Conservation (phyloP, 345 rosid genomes). For the Hibiscus mutabilis region DNA sequence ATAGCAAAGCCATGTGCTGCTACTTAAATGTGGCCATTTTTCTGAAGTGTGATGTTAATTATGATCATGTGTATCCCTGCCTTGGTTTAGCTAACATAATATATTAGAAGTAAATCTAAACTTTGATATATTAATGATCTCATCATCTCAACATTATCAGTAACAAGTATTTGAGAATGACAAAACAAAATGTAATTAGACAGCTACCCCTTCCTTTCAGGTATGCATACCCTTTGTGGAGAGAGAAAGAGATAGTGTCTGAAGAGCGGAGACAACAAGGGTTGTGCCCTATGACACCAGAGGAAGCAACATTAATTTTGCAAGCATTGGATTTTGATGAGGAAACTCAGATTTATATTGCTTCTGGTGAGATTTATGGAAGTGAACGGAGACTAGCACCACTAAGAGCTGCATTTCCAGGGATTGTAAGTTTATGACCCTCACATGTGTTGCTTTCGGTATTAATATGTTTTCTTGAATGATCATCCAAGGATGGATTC, state of each 20-base stretch:
- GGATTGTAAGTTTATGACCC: conserved; percentile 51
- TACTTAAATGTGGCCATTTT: background rate
- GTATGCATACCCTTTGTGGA: too few relatives aligned
- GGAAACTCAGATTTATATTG: too few relatives aligned
- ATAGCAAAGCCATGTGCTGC: too few relatives aligned
- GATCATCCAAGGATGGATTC: background rate
- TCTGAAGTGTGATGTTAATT: background rate
- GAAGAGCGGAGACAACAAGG: too few relatives aligned
- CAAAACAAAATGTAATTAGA: too few relatives aligned
- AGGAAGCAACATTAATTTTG: too few relatives aligned
- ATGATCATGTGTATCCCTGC: background rate
- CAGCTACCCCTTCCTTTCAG: too few relatives aligned
- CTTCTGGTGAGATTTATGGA: too few relatives aligned
- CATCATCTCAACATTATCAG: background rate
- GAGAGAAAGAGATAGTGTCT: too few relatives aligned
- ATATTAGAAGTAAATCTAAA: background rate
- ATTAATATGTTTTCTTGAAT: background rate
- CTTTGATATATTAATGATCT: background rate
- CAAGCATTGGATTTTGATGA: too few relatives aligned
- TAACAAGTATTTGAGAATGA: background rate
- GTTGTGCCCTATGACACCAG: too few relatives aligned
- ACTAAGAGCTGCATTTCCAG: conserved; percentile 74
- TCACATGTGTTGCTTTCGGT: background rate
- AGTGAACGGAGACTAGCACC: conserved; percentile 69
- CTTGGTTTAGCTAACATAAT: background rate